A percentile compares a stretch with the other conserved stretches of the same genome.
Evolutionary conservation across 805 yeast genomes (phyloP).

Genomic region (Pichia gijzeniarum): DNA sequence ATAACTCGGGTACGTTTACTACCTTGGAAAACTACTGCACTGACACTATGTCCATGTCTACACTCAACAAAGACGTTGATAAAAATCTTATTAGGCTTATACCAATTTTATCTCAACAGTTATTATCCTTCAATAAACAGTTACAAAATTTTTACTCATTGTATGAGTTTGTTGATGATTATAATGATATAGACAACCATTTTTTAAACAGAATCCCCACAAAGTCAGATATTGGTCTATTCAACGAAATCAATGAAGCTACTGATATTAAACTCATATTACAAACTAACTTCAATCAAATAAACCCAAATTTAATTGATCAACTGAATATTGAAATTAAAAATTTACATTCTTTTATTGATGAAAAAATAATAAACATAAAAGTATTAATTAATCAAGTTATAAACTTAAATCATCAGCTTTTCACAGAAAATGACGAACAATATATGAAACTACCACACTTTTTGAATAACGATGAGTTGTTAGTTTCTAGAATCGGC

Average conservation of each 20-base stretch:
- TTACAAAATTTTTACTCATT: conserved; percentile 21
- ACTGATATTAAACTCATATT: conserved; percentile 24
- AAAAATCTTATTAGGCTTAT: conserved; percentile 18
- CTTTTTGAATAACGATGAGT: conserved; percentile 14
- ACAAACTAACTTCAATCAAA: conserved; percentile 24
- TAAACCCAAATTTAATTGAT: conserved; percentile 21
- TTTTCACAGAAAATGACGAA: conserved; percentile 8
- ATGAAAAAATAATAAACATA: background rate
- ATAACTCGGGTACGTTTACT: conserved; percentile 14
- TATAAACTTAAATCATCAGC: conserved; percentile 3
- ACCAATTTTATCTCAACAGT: conserved; percentile 23
- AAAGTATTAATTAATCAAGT: conserved; percentile 4
- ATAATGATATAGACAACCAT: conserved; percentile 5
- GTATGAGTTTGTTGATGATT: conserved; percentile 20
- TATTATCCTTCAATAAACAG: conserved; percentile 19
- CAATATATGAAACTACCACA: conserved; percentile 7
- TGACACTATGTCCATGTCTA: conserved; percentile 20
- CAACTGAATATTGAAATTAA: conserved; percentile 26
- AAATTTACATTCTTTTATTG: conserved; percentile 18
- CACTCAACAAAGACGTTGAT: conserved; percentile 21
- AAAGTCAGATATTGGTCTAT: conserved; percentile 17
- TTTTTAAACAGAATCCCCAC: conserved; percentile 24
- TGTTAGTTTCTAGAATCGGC: conserved; percentile 21
- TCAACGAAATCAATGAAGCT: conserved; percentile 16
- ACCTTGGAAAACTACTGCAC: conserved; percentile 19